Evolutionary conservation across 2,329 filamentous ascomycete genomes (phyloP).

Genomic region (Paracoccidioides lutzii): DNA sequence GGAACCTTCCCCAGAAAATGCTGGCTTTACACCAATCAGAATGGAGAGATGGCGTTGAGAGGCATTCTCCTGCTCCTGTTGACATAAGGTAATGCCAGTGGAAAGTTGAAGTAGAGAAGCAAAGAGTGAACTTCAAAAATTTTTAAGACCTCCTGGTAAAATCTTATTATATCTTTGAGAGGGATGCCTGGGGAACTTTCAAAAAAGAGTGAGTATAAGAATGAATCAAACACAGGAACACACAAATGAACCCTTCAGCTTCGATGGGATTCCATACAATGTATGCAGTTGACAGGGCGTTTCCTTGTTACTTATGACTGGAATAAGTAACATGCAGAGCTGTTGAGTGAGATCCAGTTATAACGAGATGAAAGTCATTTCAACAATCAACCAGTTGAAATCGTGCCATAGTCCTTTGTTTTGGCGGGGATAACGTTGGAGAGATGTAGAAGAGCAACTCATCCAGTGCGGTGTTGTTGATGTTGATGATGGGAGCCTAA

Average conservation of each 20-base stretch:
- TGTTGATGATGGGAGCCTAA: no score
- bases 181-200: background rate
- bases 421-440: background rate
- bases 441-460: background rate
- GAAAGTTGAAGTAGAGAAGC: background rate
- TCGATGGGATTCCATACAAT: slow-evolving; percentile 10
- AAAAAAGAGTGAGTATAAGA: background rate
- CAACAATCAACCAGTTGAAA: background rate
- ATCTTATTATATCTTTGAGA: background rate
- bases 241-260: slow-evolving; percentile 1
- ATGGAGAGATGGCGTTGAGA: background rate
- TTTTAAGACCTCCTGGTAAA: background rate
- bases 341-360: background rate
- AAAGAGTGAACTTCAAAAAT: background rate
- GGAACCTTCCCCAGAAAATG: background rate
- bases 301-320: background rate
- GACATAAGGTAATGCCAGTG: background rate
- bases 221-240: background rate
- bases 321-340: background rate
- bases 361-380: background rate
- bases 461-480: background rate
- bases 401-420: background rate
- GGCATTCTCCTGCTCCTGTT: background rate
- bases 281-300: background rate
- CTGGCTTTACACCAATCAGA: background rate